Percentiles rank a stretch among this genome's conserved stretches.
phyloP scores from a whole-genome alignment of 768 basidiomycete genomes.

The Floccularia luteovirens region DNA sequence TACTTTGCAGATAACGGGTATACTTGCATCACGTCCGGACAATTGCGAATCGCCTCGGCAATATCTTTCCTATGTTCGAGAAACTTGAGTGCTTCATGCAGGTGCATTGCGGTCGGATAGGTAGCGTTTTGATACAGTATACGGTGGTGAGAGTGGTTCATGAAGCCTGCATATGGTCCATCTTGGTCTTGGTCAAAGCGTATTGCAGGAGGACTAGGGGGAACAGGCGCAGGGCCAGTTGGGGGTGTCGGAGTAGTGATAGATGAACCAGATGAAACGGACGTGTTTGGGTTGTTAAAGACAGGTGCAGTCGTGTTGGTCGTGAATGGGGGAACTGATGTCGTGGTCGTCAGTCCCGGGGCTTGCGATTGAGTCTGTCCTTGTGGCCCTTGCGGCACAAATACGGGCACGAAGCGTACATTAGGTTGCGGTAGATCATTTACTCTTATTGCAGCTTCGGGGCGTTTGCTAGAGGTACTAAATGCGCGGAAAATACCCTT shows the following conservation, averaged over 20 bases:
- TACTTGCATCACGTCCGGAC: slow-evolving; percentile 24
- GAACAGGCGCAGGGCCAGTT: neutral
- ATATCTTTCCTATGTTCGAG: slow-evolving; percentile 39
- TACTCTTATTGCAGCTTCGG: slow-evolving; percentile 3
- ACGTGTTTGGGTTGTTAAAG: neutral
- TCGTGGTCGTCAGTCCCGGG: neutral
- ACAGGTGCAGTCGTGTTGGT: neutral
- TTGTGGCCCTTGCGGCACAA: slow-evolving; percentile 8
- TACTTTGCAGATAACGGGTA: slow-evolving; percentile 23
- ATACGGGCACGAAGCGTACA: slow-evolving; percentile 18
- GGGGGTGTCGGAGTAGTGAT: neutral
- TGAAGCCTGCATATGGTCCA: slow-evolving; percentile 35
- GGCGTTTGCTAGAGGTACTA: slow-evolving; percentile 13
- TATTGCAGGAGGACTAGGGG: slow-evolving; percentile 16
- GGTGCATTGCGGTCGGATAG: slow-evolving; percentile 67
- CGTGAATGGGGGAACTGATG: neutral
- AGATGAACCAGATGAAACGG: neutral
- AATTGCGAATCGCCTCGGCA: slow-evolving; percentile 48
- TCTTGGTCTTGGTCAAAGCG: slow-evolving; percentile 35
- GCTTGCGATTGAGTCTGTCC: neutral
- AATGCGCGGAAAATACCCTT: slow-evolving; percentile 40
- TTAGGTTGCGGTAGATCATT: slow-evolving; percentile 5
- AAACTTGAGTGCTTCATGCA: slow-evolving; percentile 75
- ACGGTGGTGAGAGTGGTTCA: slow-evolving; percentile 60
- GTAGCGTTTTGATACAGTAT: slow-evolving; percentile 44